Conservation (phyloP, 78 protist species). For the Mastigamoeba balamuthi region DNA sequence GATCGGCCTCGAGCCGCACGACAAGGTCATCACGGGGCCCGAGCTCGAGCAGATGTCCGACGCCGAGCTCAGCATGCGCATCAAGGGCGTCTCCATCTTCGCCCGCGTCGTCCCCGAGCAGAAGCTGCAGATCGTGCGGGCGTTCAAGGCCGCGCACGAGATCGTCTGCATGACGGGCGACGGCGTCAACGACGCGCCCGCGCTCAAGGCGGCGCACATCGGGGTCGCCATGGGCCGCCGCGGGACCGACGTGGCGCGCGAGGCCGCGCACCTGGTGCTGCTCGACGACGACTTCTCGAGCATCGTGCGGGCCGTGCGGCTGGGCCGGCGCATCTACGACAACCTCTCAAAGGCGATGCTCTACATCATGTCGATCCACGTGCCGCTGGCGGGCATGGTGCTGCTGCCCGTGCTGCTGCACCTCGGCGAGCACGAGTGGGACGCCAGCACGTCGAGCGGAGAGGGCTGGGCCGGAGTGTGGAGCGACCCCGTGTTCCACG, state of each 20-base stretch:
- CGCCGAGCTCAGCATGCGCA: slow-evolving; percentile 34
- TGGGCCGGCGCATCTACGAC: slow-evolving; percentile 91
- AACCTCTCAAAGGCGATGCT: slow-evolving; percentile 88
- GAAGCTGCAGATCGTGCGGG: slow-evolving; percentile 80
- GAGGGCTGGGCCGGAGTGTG: no score
- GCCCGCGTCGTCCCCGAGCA: slow-evolving; percentile 56
- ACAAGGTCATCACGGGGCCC: slow-evolving; percentile 31
- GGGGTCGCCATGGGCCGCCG: slow-evolving; percentile 97
- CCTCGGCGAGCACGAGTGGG: no score
- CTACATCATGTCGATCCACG: slow-evolving; percentile 77
- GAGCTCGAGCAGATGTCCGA: slow-evolving; percentile 30
- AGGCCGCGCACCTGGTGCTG: slow-evolving; percentile 84
- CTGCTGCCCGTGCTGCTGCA: no score
- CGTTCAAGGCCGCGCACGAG: slow-evolving; percentile 51
- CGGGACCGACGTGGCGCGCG: slow-evolving; percentile 92
- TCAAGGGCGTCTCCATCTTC: slow-evolving; percentile 22
- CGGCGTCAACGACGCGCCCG: slow-evolving; percentile 95
- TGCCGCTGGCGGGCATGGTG: no score
- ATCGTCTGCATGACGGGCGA: slow-evolving; percentile 83
- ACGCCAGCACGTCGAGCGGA: no score
- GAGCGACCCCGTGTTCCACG: no score
- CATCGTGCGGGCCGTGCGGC: slow-evolving; percentile 80
- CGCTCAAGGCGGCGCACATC: slow-evolving; percentile 80
- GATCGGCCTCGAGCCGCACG: slow-evolving; percentile 31
- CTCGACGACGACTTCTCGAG: slow-evolving; percentile 97